These are phyloP conservation scores for Metschnikowia rubicola DNA, from an alignment of 805 yeast genomes.

Conservation along the genomic window DNA sequence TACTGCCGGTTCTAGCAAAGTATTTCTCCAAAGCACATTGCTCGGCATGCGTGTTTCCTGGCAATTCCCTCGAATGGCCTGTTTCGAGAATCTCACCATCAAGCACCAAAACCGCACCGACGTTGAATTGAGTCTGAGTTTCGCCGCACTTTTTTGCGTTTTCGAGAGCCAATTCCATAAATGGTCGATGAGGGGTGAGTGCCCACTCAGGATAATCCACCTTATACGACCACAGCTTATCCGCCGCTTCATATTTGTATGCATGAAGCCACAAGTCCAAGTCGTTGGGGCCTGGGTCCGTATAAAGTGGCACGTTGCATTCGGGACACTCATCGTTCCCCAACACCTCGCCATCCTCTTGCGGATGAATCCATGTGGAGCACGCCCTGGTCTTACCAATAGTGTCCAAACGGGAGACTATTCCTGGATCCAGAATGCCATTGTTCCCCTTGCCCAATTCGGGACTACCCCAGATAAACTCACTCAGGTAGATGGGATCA, in stretches of 20 bases:
- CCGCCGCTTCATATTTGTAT: slow-evolving; percentile 62
- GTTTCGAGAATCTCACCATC: slow-evolving; percentile 62
- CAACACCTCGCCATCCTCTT: slow-evolving; percentile 63
- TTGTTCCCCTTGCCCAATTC: slow-evolving; percentile 60
- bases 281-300: slow-evolving; percentile 89
- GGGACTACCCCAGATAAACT: slow-evolving; percentile 69
- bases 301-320: slow-evolving; percentile 68
- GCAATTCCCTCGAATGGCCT: slow-evolving; percentile 87
- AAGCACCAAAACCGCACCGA: slow-evolving; percentile 82
- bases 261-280: slow-evolving; percentile 91
- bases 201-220: slow-evolving; percentile 88
- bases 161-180: slow-evolving; percentile 72
- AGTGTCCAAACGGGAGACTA: slow-evolving; percentile 49
- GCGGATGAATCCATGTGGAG: slow-evolving; percentile 62
- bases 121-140: slow-evolving; percentile 83
- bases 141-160: slow-evolving; percentile 80
- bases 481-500: slow-evolving; percentile 86
- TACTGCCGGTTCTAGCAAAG: slow-evolving; percentile 32
- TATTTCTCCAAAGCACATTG: slow-evolving; percentile 88
- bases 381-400: slow-evolving; percentile 72
- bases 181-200: slow-evolving; percentile 47
- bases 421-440: slow-evolving; percentile 42
- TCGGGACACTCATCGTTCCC: slow-evolving; percentile 56
- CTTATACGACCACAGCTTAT: slow-evolving; percentile 63
- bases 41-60: slow-evolving; percentile 97